Evolutionary conservation across 2,329 filamentous ascomycete species (phyloP).

Genomic region (Byssochlamys sp.): DNA sequence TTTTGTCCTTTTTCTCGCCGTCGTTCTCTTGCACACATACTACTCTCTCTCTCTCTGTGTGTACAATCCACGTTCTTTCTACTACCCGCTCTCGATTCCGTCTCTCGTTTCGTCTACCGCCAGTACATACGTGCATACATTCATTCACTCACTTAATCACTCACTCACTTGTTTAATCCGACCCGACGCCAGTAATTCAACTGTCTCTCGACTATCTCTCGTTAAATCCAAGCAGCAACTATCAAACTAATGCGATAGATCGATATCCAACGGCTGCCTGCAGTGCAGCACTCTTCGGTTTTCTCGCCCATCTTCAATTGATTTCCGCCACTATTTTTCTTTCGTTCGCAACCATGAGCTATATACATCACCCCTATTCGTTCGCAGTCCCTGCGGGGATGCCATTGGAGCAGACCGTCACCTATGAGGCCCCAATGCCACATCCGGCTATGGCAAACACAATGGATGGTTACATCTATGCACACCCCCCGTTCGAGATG

Average conservation of each 20-base stretch:
- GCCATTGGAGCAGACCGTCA: conserved; percentile 29
- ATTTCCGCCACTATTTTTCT: background rate
- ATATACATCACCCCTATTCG: conserved; percentile 28
- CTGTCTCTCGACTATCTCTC: background rate
- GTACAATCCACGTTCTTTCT: conserved; percentile 4
- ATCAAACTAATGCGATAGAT: conserved; percentile 7
- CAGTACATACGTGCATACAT: background rate
- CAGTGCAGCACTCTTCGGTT: conserved; percentile 7
- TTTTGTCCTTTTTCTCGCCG: conserved; percentile 9
- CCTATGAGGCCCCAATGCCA: conserved; percentile 27
- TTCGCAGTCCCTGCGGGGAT: conserved; percentile 25
- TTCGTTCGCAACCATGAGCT: conserved; percentile 25
- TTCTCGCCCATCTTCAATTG: background rate
- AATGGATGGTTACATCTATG: conserved; percentile 30
- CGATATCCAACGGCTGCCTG: conserved; percentile 8
- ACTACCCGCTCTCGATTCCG: conserved; percentile 6
- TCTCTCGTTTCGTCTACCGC: conserved; percentile 5
- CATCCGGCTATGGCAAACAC: conserved; percentile 30
- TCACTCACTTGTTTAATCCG: background rate
- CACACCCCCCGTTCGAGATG: conserved; percentile 32
- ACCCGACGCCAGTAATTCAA: background rate
- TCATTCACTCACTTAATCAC: background rate
- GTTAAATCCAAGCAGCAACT: background rate
- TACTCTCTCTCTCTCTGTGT: conserved; percentile 5
- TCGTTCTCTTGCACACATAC: conserved; percentile 1